Base-by-base conservation (phyloP, 2,329 filamentous ascomycete genomes). In the Acrocalymma vagum region DNA sequence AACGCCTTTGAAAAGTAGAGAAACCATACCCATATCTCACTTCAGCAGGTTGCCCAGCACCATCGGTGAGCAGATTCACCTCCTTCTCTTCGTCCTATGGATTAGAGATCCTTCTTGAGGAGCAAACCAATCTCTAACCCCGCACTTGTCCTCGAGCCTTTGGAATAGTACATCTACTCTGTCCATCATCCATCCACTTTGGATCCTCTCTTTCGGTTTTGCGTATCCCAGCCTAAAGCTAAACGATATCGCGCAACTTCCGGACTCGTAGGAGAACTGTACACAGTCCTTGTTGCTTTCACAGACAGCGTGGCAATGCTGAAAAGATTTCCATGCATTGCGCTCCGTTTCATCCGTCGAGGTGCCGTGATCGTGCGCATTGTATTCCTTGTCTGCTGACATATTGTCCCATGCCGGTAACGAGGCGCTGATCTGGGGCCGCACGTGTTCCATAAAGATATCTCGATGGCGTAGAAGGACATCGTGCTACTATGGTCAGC, bases 401-500 rank as follows among this genome's bases (percentile, higher is more conserved):
- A 70, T 53, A 42, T 71, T 71, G 51, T 71, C 65, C 67, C 67
- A 71, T 11, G 46, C 55, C 5, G 47, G 22, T 10, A 60, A 29
- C 4, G 49, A 47, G 0, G 55, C 23, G 9, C 43, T 48, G 24
- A 69, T 57, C 35, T 67, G 62, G 9, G 62, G 60, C 1, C 51
- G 60, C 13, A 70, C 60, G 36, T 63, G 51, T 27, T 65, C 58
- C 38, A 59, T 60, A 47, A 70, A 71, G 37, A 71, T 48, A 29
- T 71, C 67, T 28, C 67, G 65, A 51, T 71, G 66, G 18, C 66
- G 65, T 18, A 71, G 55, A 6, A 63, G 43, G 9, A 65, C 55
- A 13, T 61, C 53, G 38, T 68, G 64, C 40, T 65, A 43, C 37
- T 40, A 27, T n/a, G 22, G 51, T 60, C 33, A 57, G 45, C 38